phyloP scores from a whole-genome alignment of 1,139 yeast genomes.

The Suhomyces chickasaworum region DNA sequence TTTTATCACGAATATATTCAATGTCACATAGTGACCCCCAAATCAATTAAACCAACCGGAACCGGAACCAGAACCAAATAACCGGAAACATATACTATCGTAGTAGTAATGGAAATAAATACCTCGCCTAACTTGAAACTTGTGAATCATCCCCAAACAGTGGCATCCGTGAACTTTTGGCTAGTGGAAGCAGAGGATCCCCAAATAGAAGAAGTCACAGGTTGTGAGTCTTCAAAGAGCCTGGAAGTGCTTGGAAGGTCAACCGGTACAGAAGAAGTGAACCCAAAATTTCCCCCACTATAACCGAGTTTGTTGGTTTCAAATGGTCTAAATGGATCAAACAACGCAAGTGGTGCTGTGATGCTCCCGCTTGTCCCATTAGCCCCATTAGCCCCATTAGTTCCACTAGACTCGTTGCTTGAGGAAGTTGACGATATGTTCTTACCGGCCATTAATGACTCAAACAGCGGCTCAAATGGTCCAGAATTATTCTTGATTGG shows the following conservation, averaged over 20 bases:
- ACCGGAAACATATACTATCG: slow-evolving; percentile 4
- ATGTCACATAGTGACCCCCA: slow-evolving; percentile 6
- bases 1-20: background rate
- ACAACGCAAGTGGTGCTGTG: slow-evolving; percentile 9
- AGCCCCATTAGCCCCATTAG: too few species aligned
- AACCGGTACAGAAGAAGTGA: slow-evolving; percentile 5
- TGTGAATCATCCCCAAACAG: slow-evolving; percentile 24
- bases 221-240: slow-evolving; percentile 7
- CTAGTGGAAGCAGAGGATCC: slow-evolving; percentile 9
- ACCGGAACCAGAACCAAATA: too few species aligned
- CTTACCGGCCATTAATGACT: slow-evolving; percentile 11
- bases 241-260: slow-evolving; percentile 5
- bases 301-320: slow-evolving; percentile 1
- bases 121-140: background rate
- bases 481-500: too few species aligned
- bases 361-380: too few species aligned
- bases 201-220: slow-evolving; percentile 14
- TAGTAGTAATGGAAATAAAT: slow-evolving; percentile 5
- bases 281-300: background rate
- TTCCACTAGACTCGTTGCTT: slow-evolving; percentile 4
- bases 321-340: slow-evolving; percentile 29
- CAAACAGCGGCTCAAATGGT: too few species aligned
- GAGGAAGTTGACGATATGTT: slow-evolving; percentile 9
- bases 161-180: slow-evolving; percentile 18
- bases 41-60: slow-evolving; percentile 8